Base-by-base conservation (phyloP, 345 rosid species). In the Durio zibethinus region DNA sequence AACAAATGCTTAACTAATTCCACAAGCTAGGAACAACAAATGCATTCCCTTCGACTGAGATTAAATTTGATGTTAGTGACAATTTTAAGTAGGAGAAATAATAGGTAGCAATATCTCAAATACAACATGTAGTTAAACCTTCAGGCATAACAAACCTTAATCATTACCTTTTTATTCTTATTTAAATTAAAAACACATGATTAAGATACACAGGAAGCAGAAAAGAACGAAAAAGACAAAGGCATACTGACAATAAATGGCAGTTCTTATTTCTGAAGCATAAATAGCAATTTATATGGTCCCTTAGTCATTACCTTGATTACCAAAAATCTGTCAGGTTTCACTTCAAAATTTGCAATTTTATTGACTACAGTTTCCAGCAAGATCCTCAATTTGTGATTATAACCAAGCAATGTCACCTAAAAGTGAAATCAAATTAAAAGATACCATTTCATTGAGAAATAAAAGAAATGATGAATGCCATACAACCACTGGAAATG, bases 321-420 rank as follows among this genome's bases (percentile, higher is more conserved):
- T 78, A 95, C 94, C 72, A 88, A 73, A 84, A 95, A 95, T 78
- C 98, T 88, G 82, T 92, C 92, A 57, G 90, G 89, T 76, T 84
- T 87, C 72, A 95, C 98, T 84, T 90, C 78, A 81, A 95, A 95
- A 35, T 86, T 83, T 72, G 92, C 91, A 61, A 93, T 92, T 80
- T 92, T 90, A 64, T 82, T 80, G 23, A 90, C 42, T 35, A 95
- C 84, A 62, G 90, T 90, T 79, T 93, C 96, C 86, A 95, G 83
- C 74, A 95, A 83, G 85, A 78, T 89, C 85, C 90, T 89, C 85
- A 95, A 72, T 75, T 93, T 95, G 91, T 95, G 91, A 85, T 93
- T 93, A 84, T 93, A 95, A 79, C 99, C 99, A 79, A 85, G 31
- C 82, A 96, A 80, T 43, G 89, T 89, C 80, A 95, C 90, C 98